Conservation (phyloP, 1,139 yeast species). For the Candida sanyaensis region DNA sequence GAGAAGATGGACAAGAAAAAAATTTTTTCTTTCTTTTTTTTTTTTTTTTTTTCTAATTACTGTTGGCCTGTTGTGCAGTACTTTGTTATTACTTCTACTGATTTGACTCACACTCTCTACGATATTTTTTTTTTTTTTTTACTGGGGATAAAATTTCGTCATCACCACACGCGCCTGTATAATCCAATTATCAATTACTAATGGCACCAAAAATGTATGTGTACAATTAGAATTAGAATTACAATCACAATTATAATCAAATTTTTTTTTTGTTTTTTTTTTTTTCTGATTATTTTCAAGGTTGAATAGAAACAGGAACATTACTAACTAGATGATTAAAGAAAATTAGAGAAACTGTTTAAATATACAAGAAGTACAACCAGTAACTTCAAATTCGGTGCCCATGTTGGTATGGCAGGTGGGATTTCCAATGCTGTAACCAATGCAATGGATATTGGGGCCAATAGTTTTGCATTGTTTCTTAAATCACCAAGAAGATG, state of each 20-base stretch:
- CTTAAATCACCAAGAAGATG: slow-evolving; percentile 89
- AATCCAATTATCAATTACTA: not conserved
- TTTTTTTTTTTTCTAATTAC: not conserved
- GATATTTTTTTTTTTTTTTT: slow-evolving; percentile 1
- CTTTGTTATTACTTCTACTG: too few relatives aligned
- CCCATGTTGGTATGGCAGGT: slow-evolving; percentile 76
- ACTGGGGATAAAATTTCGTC: not conserved
- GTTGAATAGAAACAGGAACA: too few relatives aligned
- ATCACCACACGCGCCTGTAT: slow-evolving; percentile 6
- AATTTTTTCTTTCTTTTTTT: slow-evolving; percentile 2
- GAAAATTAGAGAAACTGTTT: slow-evolving; percentile 14
- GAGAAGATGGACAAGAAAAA: not conserved
- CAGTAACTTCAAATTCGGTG: slow-evolving; percentile 62
- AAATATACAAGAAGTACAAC: slow-evolving; percentile 23
- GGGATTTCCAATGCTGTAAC: slow-evolving; percentile 75
- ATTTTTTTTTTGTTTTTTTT: too few relatives aligned
- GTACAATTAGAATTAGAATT: too few relatives aligned
- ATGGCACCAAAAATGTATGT: slow-evolving; percentile 18
- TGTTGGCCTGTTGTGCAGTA: not conserved
- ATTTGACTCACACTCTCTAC: too few relatives aligned
- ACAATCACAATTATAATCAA: too few relatives aligned
- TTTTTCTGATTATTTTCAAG: too few relatives aligned
- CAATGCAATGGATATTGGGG: slow-evolving; percentile 76
- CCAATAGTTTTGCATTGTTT: slow-evolving; percentile 87
- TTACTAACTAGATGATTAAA: slow-evolving; percentile 5